Conservation (phyloP, 2,329 filamentous ascomycete species). For the Aspergillus ochraceus region DNA sequence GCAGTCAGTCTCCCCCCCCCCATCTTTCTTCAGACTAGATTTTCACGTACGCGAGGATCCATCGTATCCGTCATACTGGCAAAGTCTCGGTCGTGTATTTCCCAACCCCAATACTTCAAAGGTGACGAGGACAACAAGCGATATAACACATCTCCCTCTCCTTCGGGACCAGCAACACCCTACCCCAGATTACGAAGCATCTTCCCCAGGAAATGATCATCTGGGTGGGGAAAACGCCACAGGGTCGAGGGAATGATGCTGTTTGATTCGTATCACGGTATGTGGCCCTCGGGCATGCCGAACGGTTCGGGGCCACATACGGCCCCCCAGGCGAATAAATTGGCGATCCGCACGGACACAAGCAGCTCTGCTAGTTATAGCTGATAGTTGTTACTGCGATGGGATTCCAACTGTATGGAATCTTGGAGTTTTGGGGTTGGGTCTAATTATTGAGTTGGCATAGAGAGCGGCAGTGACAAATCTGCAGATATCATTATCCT, state of each 20-base stretch:
- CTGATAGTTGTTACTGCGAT: background rate
- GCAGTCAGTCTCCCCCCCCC: background rate
- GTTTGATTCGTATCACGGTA: constrained; percentile 2
- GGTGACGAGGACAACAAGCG: too few species aligned
- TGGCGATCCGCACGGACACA: background rate
- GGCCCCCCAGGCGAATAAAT: background rate
- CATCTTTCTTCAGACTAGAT: background rate
- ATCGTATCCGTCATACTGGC: background rate
- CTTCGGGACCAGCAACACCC: too few species aligned
- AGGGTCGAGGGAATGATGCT: too few species aligned
- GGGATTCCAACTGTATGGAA: too few species aligned
- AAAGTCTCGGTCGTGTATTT: too few species aligned
- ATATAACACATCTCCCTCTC: too few species aligned
- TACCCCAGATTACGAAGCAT: too few species aligned
- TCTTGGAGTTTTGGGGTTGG: background rate
- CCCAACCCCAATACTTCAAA: too few species aligned
- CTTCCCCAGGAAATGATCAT: too few species aligned
- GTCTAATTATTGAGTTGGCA: background rate
- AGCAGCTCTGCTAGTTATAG: background rate
- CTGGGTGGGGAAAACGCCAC: too few species aligned
- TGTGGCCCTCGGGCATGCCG: constrained; percentile 11
- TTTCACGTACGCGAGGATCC: constrained; percentile 22
- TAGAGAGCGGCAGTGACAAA: too few species aligned
- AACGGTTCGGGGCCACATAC: constrained; percentile 5
- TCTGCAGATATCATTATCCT: too few species aligned